Base-by-base conservation (phyloP, 176 grass and related monocot genomes). In the Elaeis guineensis region DNA sequence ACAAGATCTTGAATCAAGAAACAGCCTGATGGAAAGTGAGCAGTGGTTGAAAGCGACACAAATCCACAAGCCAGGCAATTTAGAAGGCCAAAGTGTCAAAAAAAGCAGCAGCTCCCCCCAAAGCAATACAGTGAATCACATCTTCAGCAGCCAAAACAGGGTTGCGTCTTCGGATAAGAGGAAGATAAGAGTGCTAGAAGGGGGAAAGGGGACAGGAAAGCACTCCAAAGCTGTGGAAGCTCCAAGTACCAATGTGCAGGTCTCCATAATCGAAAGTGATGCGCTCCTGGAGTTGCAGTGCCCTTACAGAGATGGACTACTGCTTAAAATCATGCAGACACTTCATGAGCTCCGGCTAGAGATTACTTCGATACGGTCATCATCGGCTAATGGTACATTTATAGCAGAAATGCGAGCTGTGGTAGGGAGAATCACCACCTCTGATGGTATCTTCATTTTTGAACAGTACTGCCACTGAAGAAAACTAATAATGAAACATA, bases 271-370 rank as follows among this genome's bases (percentile, higher is more conserved):
- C 19, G 87, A 52, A 59, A 59, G 55, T n/a, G 87, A 98, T 32
- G 84, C 76, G 39, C 52, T 89, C 64, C 12, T 98, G 56, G 87
- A 92, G 66, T 57, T 98, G 1, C 67, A 79, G 58, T 98, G 93
- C 56, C 63, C 66, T 19, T 24, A 76, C 63, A 60, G 69, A 74
- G 73, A 82, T 16, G 87, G 73, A n/a, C 58, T 92, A 49, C 72
- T 98, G 49, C 39, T 89, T 29, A 74, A 55, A 11, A 69, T 98
- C 51, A 72, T 98, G 81, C 81, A 83, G 58, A 59, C 69, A n/a
- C 51, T 98, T 59, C 76, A 83, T 30, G 76, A 83, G 16, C 78
- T 89, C 4, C 61, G 71, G 21, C 50, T 92, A 2, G 87, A 92
- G 17, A 57, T 86, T 50, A 76, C 78, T 50, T 70, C 79, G 9